Conservation (phyloP, 2,329 filamentous ascomycete genomes). For the Colletotrichum neosansevieriae region DNA sequence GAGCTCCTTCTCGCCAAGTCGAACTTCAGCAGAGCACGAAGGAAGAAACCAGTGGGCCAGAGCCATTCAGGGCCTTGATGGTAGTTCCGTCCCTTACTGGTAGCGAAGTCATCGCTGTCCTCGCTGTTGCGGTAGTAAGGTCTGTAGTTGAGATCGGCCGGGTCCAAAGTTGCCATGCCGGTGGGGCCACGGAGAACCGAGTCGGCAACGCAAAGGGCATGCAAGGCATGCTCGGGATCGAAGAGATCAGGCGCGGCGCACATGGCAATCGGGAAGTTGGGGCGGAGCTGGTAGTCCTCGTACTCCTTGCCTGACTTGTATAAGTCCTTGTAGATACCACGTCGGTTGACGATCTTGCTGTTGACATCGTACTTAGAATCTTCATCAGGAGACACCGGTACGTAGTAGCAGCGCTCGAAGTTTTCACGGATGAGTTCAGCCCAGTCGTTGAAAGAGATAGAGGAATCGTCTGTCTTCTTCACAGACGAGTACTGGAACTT, state of each 20-base stretch:
- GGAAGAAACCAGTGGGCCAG: conserved; percentile 96
- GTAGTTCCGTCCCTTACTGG: conserved; percentile 95
- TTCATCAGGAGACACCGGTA: conserved; percentile 77
- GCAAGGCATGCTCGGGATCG: conserved; percentile 79
- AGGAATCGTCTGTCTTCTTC: conserved; percentile 68
- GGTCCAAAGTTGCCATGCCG: conserved; percentile 96
- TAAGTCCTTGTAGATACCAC: conserved; percentile 98
- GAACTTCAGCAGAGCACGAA: conserved; percentile 91
- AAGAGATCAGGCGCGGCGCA: conserved; percentile 91
- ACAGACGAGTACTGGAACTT: conserved; percentile 82
- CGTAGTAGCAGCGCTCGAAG: conserved; percentile 93
- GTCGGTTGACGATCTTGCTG: conserved; percentile 81
- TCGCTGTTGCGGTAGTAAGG: conserved; percentile 96
- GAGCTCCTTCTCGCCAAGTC: conserved; percentile 78
- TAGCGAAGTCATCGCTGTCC: conserved; percentile 90
- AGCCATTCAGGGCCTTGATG: conserved; percentile 99
- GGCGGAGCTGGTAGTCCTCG: conserved; percentile 95
- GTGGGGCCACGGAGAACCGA: conserved; percentile 83
- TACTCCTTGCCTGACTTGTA: conserved; percentile 95
- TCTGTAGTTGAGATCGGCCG: conserved; percentile 90
- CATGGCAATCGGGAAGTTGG: conserved; percentile 97
- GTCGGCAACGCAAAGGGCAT: conserved; percentile 85
- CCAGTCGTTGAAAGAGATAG: conserved; percentile 83
- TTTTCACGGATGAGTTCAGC: conserved; percentile 81
- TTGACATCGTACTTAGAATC: conserved; percentile 87